Percentiles rank a stretch among this genome's conserved stretches.
Conservation (phyloP, 495 filamentous ascomycete genomes). For the Neurospora tetrasperma region DNA sequence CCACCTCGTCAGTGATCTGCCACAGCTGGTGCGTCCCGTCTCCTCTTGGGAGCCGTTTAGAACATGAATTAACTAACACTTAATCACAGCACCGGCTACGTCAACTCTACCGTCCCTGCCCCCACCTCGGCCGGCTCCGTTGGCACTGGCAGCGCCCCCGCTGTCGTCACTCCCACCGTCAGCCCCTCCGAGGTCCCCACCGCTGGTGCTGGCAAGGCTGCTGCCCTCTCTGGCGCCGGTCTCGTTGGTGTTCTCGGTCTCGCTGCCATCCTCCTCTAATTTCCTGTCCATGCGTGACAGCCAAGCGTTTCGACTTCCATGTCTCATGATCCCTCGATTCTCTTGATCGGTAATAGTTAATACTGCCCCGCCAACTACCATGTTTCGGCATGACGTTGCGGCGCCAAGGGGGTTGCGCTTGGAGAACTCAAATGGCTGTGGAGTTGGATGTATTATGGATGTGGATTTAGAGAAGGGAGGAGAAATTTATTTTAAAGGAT, state of each 20-base stretch:
- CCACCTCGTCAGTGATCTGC: conserved; percentile 54
- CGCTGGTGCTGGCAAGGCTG: conserved; percentile 53
- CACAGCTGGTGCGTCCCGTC: conserved; percentile 47
- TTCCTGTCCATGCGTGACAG: conserved; percentile 5
- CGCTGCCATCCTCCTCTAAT: conserved; percentile 69
- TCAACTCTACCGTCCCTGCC: conserved; percentile 22
- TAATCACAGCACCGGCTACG: conserved; percentile 18
- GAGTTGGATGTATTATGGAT: background rate
- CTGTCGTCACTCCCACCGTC: conserved; percentile 25
- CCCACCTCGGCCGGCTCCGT: conserved; percentile 19
- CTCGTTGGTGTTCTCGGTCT: conserved; percentile 67
- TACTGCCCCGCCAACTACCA: conserved; percentile 6
- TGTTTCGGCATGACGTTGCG: background rate
- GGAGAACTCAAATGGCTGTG: background rate
- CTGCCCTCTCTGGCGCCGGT: conserved; percentile 57
- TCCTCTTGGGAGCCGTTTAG: conserved; percentile 12
- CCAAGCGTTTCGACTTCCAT: conserved; percentile 12
- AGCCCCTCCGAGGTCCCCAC: conserved; percentile 30
- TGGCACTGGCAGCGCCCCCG: conserved; percentile 26
- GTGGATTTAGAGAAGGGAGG: background rate
- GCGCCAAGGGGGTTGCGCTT: background rate
- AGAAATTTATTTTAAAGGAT: background rate
- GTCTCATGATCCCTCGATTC: conserved; percentile 25
- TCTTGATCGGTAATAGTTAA: conserved; percentile 27
- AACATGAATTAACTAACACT: conserved; percentile 20